Conservation (phyloP, 2,329 filamentous ascomycete genomes). For the Alternaria sp. region DNA sequence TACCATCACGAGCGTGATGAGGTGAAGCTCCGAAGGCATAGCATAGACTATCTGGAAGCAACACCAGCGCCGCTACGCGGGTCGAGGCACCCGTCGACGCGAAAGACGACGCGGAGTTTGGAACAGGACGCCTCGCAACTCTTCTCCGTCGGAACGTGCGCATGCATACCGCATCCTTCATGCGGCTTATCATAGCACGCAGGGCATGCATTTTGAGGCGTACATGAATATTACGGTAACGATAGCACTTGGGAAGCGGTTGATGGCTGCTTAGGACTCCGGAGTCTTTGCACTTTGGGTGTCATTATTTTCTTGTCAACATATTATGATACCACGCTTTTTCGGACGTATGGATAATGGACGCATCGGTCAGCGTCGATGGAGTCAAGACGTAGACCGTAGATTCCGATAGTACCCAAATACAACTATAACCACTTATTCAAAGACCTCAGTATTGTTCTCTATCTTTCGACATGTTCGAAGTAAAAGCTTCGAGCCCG, state of each 20-base stretch:
- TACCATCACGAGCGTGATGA: slow-evolving; percentile 42
- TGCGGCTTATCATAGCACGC: not conserved
- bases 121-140: not conserved
- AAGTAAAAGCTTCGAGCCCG: not conserved
- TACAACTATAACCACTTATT: not conserved
- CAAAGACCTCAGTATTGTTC: not conserved
- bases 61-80: not conserved
- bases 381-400: not conserved
- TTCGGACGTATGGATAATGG: slow-evolving; percentile 1
- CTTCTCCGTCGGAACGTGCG: not conserved
- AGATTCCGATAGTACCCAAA: not conserved
- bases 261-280: not conserved
- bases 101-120: not conserved
- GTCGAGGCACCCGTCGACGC: not conserved
- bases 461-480: not conserved
- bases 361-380: not conserved
- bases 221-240: not conserved
- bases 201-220: not conserved
- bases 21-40: slow-evolving; percentile 5
- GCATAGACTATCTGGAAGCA: not conserved
- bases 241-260: slow-evolving; percentile 2
- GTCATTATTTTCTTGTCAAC: not conserved
- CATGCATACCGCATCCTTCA: not conserved
- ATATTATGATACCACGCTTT: slow-evolving; percentile 23
- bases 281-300: not conserved